phyloP scores from a whole-genome alignment of 352 stramenopile genomes.

The Phytophthora ramorum region DNA sequence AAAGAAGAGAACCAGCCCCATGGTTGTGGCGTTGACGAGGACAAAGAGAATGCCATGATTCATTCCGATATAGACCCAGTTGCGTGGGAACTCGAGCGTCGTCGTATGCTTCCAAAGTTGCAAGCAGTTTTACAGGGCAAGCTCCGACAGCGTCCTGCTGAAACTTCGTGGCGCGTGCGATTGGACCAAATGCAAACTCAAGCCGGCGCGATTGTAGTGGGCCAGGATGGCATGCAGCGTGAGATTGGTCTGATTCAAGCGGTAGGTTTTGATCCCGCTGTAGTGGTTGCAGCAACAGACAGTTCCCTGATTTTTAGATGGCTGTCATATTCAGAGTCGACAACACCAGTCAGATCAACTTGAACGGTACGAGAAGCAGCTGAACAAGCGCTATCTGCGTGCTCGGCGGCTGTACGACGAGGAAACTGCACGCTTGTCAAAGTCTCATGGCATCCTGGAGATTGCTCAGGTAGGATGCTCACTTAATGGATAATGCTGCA shows the following conservation, averaged over 20 bases:
- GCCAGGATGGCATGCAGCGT: conserved; percentile 11
- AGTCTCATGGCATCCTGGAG: conserved; percentile 15
- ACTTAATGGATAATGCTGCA: background rate
- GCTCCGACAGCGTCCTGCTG: conserved; percentile 15
- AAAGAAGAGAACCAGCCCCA: conserved; percentile 35
- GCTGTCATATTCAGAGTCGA: conserved; percentile 15
- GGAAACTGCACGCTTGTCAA: conserved; percentile 16
- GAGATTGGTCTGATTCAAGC: conserved; percentile 35
- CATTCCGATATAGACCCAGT: conserved; percentile 44
- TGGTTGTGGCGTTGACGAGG: conserved; percentile 1
- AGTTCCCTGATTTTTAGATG: background rate
- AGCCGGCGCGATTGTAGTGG: conserved; percentile 22
- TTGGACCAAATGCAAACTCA: conserved; percentile 40
- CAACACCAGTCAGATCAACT: conserved; percentile 33
- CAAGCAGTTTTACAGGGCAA: conserved; percentile 33
- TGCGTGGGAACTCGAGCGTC: conserved; percentile 48
- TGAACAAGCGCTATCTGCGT: conserved; percentile 42
- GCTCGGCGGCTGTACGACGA: conserved; percentile 43
- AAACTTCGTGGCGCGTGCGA: conserved; percentile 38
- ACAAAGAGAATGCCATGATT: conserved; percentile 46
- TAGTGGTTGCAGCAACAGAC: background rate
- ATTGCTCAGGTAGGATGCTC: conserved; percentile 28
- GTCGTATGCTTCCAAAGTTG: conserved; percentile 48
- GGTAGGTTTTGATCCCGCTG: conserved; percentile 20
- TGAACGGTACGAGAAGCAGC: conserved; percentile 40